Evolutionary conservation across 805 yeast genomes (phyloP), one percentile per base, ranked within the genome.

Genomic region (Suhomyces prunicola): DNA sequence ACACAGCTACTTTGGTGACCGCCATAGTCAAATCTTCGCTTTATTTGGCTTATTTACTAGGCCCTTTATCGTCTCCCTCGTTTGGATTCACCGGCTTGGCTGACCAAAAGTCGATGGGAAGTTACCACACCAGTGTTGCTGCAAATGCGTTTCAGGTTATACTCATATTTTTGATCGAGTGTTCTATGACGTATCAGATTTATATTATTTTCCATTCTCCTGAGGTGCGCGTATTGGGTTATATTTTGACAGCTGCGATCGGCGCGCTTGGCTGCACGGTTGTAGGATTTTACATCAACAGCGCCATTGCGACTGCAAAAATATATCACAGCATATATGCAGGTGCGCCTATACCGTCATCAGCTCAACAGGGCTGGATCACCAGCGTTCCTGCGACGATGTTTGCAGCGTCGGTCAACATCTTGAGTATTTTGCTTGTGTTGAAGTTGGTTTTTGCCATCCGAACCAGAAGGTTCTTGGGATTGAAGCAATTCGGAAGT

Each of bases 401-500:
- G 47, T 87, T 91, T 60, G 83, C 92, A 0, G 79, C 81, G 0
- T 85, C 96, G 0, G 79, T 91, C 26, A 78, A 82, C 55, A 65
- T 86, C 31, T 83, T 84, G 73, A 81, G 90, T 33, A 56, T 81
- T 1, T 70, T 89, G 31, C 74, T 93, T 36, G 66, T 84, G 5
- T 60, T 72, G n/a, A 94, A 93, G 66, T 76, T 94, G 48, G 65
- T 77, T 24, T 51, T 80, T 46, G 96, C 97, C 0, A 80, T 90
- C 24, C 77, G 84, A 53, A 79, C 90, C 5, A 81, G 99, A 67
- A 77, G 90, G 50, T 81, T 73, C 56, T 67, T 92, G 48, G 99
- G 99, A 0, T 73, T 90, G 54, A 83, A 79, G 63, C 96, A 90
- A 65, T 90, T 92, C 63, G 92, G 87, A 56, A 84, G 88, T 24